Evolutionary conservation across 1,139 yeast genomes (phyloP), one percentile per base, ranked within the genome.

Genomic region (Kodamaea derodonti): DNA sequence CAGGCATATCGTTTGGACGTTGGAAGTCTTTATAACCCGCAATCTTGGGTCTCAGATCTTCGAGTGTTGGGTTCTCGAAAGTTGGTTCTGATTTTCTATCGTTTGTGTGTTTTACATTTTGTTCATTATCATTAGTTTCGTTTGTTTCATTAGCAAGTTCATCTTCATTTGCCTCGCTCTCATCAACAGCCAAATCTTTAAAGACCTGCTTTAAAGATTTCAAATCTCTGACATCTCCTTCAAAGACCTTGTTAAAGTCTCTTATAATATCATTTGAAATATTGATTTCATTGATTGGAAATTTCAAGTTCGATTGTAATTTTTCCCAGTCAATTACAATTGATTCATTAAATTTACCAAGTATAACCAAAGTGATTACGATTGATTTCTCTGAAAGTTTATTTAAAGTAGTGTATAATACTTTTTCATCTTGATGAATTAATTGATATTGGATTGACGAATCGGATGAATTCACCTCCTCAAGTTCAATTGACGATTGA

Each of bases 221-320:
- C 3, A 26, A 29, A n/a, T 39, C 20, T 16, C 38, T 36, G 30
- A 41, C 23, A 16, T 30, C 24, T 2, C 13, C 20, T 20, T 37
- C 34, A 12, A 46, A 31, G 15, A 33, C 31, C 26, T 23, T 29
- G 39, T 59, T 58, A 41, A 61, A 61, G 13, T 38, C 40, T 3
- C 40, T 40, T 31, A 58, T 54, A 27, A 60, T 34, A 17, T 58
- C 60, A 29, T 34, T 40, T 11, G 62, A 51, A 3, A 61, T 34
- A 26, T 46, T 43, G 33, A 51, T 40, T 27, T 51, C 57, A 27
- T 52, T 51, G 22, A 61, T 38, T 1, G 67, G 67, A 39, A 62
- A 58, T 30, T 37, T 35, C 50, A 51, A 52, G 12, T 10, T 10
- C 11, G 23, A 22, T 56, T 41, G 38, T 42, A 35, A 29, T 28